These are phyloP conservation scores for Scenedesmus sp. DNA, from an alignment of 163 green algal genomes.

Conservation along the genomic window DNA sequence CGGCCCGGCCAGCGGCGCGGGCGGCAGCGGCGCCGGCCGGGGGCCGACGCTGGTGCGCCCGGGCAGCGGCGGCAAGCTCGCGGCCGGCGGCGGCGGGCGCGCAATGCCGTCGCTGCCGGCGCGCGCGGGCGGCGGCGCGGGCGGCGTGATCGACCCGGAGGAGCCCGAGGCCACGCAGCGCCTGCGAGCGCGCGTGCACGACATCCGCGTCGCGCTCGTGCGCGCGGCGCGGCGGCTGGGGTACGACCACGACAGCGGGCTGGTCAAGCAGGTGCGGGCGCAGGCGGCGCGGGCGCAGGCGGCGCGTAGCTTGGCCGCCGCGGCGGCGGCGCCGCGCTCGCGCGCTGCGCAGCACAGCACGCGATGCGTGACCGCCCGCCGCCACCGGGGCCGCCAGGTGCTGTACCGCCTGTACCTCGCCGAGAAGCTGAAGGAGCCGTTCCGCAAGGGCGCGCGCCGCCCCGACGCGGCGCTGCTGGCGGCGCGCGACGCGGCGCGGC, in stretches of 20 bases:
- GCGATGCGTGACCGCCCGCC: background rate
- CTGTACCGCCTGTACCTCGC: conserved; percentile 80
- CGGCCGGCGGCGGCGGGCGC: conserved; percentile 4
- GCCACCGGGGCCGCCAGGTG: conserved; percentile 53
- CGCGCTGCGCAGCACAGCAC: background rate
- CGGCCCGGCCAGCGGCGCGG: too few relatives aligned
- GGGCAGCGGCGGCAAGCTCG: too few relatives aligned
- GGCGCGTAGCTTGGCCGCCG: background rate
- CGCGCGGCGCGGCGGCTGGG: conserved; percentile 71
- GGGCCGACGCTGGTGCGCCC: too few relatives aligned
- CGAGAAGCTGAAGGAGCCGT: conserved; percentile 76
- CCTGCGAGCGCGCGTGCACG: conserved; percentile 53
- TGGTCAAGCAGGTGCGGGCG: conserved; percentile 62
- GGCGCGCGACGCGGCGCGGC: conserved; percentile 54
- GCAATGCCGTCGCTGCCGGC: conserved; percentile 16
- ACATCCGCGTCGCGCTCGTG: conserved; percentile 76
- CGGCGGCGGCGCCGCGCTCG: too few relatives aligned
- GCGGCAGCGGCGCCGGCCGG: too few relatives aligned
- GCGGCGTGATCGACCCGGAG: conserved; percentile 57
- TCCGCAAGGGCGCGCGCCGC: conserved; percentile 44
- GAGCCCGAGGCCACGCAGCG: conserved; percentile 53
- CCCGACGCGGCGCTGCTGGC: conserved; percentile 39
- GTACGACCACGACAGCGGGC: conserved; percentile 62
- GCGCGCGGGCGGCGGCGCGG: background rate
- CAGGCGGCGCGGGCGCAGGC: background rate